Evolutionary conservation across 2,329 filamentous ascomycete genomes (phyloP), one percentile per base, ranked within the genome.

Genomic region (Diaporthe capsici): DNA sequence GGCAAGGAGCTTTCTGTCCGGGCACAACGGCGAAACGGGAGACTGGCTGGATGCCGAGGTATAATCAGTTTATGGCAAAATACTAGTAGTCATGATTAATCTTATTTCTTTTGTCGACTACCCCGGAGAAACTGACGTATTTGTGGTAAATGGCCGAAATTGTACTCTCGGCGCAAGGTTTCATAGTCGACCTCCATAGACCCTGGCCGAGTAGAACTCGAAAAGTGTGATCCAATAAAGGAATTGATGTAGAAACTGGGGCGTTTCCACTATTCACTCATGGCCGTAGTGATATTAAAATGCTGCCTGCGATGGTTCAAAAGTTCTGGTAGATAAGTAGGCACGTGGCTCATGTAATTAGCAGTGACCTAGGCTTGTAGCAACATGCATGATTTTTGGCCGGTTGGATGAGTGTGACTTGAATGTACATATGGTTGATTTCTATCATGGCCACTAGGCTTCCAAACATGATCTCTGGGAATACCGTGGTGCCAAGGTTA

Each of bases 31-130:
- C 6, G 42, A 47, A 2, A 13, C 17, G 9, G 60, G 22, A 6
- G 25, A 65, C 8, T 65, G 60, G n/a, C 17, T 65, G 15, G 39
- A 47, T 28, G 7, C 13, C 28, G 0, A 22, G 31, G 39, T 1
- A 8, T 28, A 13, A 6, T 15, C 17, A 5, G 2, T 20, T 6
- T 1, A 15, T 37, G 17, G 4, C 42, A 10, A 1, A 22, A 0
- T 31, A 28, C 28, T 28, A 28, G 28, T 22, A 49, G 61, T 25
- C 42, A 13, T 65, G 1, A 47, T 49, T 15, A n/a, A 34, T 22
- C 2, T 39, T 20, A 57, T 28, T 25, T 55, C 51, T 57, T 34
- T 57, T 20, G 13, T 57, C 13, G 10, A 28, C 12, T 55, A 13
- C 0, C 12, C 5, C 20, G 4, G 4, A 28, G 22, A 2, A 13